Base-by-base conservation (phyloP, 2,329 filamentous ascomycete species). In the Fusarium udum region DNA sequence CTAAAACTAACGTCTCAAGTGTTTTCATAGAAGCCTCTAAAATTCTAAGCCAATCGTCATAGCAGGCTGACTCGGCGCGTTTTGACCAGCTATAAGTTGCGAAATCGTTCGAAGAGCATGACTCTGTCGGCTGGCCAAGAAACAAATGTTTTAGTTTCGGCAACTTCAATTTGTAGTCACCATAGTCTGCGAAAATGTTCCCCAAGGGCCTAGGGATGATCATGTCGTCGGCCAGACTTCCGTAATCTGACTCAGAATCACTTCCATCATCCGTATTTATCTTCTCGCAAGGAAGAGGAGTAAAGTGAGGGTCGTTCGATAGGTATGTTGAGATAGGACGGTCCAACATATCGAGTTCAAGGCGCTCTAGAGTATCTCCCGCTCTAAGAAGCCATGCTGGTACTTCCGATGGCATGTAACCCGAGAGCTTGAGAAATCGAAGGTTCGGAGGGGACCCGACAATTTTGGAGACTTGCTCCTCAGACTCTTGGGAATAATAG, bases 271-370 rank as follows among this genome's bases (percentile, higher is more conserved):
- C 20, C 8, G 24, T 4, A 6, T 12, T 4, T 16, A 39, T 6
- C 31, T 22, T 71, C 18, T 74, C 73, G 0, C 51, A 32, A 3
- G 71, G n/a, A 15, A 64, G 67, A 18, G 60, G 71, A 16, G 37
- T 20, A 4, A 26, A 46, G 0, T 5, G 5, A 7, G n/a, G n/a
- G 7, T 28, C 3, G 4, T n/a, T 2, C 1, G 32, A 7, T n/a
- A 18, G 5, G 1, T 10, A 22, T 20, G 52, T 61, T 4, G 52
- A 51, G 3, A 69, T 56, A 0, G 61, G 55, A 2, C 65, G 58
- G 16, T 75, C 74, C 4, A 76, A 4, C 67, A 76, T 72, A 18
- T 56, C 62, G 2, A 76, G 59, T 37, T 76, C 72, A 0, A 76
- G 4, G 0, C 74, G 66, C 6, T 76, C 69, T 0, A 76, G 32